Conservation (phyloP, 768 basidiomycete species). For the Tubosaeta sp. region DNA sequence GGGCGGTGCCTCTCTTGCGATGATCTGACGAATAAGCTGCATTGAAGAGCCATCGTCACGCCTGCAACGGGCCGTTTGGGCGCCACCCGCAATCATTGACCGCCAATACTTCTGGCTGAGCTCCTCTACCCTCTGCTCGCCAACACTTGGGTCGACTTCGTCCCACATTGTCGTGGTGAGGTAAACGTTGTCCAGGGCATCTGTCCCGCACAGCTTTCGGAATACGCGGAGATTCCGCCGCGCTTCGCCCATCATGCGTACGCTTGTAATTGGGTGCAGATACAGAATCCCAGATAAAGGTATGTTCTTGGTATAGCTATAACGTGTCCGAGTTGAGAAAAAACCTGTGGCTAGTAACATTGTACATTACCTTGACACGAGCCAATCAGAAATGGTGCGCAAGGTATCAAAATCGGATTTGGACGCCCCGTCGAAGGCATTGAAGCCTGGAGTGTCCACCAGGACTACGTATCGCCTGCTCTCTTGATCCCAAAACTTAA, state of each 20-base stretch:
- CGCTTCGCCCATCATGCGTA: neutral
- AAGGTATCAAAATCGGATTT: neutral
- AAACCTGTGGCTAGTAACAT: too few species aligned
- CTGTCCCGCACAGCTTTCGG: neutral
- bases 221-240: neutral
- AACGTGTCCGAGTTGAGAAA: neutral
- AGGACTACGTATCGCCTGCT: neutral
- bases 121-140: constrained; percentile 12
- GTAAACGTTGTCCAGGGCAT: constrained; percentile 21
- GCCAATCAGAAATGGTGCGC: neutral
- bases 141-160: constrained; percentile 18
- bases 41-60: neutral
- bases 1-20: neutral
- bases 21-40: neutral
- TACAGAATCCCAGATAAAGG: neutral
- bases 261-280: neutral
- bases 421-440: neutral
- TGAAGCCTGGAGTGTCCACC: neutral
- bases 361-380: neutral
- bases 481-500: neutral
- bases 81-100: neutral
- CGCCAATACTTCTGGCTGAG: constrained; percentile 9
- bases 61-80: neutral
- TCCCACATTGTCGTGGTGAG: constrained; percentile 41
- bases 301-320: neutral